Conservation (phyloP, 2,329 filamentous ascomycete species). For the Colletotrichum filicis region DNA sequence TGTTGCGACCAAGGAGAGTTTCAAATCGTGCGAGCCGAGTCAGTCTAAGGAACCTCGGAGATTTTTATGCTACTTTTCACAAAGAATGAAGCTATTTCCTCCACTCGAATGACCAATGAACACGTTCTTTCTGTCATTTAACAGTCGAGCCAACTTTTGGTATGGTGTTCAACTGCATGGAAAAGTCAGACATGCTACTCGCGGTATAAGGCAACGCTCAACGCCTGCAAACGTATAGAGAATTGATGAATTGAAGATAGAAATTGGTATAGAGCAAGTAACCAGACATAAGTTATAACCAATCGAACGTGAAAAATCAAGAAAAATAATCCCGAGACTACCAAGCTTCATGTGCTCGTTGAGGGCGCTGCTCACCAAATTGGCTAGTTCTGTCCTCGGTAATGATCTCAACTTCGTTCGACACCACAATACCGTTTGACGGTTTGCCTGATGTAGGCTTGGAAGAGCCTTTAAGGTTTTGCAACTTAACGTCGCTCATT, state of each 20-base stretch:
- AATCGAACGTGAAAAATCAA: background rate
- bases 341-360: conserved; percentile 15
- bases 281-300: background rate
- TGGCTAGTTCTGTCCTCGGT: conserved; percentile 37
- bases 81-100: background rate
- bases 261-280: background rate
- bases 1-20: background rate
- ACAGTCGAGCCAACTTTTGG: background rate
- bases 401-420: conserved; percentile 51
- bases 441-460: conserved; percentile 33
- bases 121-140: background rate
- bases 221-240: background rate
- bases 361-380: background rate
- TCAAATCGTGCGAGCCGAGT: background rate
- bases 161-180: background rate
- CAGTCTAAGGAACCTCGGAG: background rate
- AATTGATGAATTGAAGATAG: background rate
- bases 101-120: background rate
- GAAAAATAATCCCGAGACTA: background rate
- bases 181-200: background rate
- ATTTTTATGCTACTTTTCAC: background rate
- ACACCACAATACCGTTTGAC: conserved; percentile 50
- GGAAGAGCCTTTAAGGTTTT: conserved; percentile 44
- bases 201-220: too few species aligned
- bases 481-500: conserved; percentile 54